These are phyloP conservation scores for Aspergillus sp. DNA, from an alignment of 2,329 filamentous ascomycete genomes.

Conservation along the genomic window DNA sequence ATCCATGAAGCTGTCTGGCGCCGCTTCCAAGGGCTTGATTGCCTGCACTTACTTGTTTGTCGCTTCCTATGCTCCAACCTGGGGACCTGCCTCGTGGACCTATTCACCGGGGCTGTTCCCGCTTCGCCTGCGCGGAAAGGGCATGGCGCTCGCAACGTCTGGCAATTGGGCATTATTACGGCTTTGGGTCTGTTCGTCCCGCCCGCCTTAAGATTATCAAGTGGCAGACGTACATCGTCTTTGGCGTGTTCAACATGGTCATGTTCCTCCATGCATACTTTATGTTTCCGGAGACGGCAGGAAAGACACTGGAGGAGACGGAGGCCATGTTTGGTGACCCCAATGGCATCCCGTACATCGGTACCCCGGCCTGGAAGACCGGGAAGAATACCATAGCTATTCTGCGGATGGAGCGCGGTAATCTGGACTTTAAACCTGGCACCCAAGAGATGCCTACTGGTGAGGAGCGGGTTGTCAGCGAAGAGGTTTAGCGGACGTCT, in stretches of 20 bases:
- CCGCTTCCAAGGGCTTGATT: slow-evolving; percentile 55
- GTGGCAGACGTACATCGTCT: slow-evolving; percentile 58
- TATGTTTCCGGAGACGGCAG: slow-evolving; percentile 57
- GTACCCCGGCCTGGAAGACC: slow-evolving; percentile 34
- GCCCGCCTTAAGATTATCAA: slow-evolving; percentile 42
- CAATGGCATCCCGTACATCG: slow-evolving; percentile 16
- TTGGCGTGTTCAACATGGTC: slow-evolving; percentile 57
- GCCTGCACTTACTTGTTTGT: slow-evolving; percentile 59
- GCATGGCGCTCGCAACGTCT: slow-evolving; percentile 48
- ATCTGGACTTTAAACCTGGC: slow-evolving; percentile 10
- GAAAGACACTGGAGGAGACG: slow-evolving; percentile 66
- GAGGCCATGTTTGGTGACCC: slow-evolving; percentile 55
- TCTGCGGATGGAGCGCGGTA: slow-evolving; percentile 11
- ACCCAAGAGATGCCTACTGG: no score
- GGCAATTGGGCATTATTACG: slow-evolving; percentile 52
- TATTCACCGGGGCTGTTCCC: slow-evolving; percentile 46
- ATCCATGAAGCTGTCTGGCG: slow-evolving; percentile 28
- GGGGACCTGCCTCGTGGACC: slow-evolving; percentile 48
- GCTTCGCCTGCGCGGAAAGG: slow-evolving; percentile 51
- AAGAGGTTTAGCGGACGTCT: no score
- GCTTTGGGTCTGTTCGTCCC: slow-evolving; percentile 40
- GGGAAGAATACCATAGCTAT: slow-evolving; percentile 9
- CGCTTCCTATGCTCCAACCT: slow-evolving; percentile 52
- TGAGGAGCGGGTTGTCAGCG: no score
- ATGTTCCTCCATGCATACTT: slow-evolving; percentile 60